phyloP scores from a whole-genome alignment of 805 yeast genomes.

The Wickerhamomyces chambardii region DNA sequence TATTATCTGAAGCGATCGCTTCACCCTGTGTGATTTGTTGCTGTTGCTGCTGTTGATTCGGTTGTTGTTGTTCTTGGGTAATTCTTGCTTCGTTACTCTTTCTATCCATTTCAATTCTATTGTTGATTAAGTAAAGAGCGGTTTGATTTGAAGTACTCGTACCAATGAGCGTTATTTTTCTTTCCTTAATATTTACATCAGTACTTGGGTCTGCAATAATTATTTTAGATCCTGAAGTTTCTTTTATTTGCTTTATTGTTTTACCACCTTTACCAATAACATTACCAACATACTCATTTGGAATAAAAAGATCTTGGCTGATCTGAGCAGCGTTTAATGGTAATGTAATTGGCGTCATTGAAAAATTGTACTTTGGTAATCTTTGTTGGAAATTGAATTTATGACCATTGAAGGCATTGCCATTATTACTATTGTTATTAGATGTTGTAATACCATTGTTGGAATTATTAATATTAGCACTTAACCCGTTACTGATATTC shows the following conservation, averaged over 20 bases:
- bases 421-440: background rate
- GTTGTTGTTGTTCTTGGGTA: conserved; percentile 8
- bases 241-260: conserved; percentile 69
- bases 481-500: no score
- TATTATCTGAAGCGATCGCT: no score
- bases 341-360: conserved; percentile 1
- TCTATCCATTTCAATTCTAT: conserved; percentile 60
- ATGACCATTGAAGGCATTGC: background rate
- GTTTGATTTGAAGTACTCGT: conserved; percentile 57
- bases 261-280: conserved; percentile 85
- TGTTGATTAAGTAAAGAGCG: conserved; percentile 65
- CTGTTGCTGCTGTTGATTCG: conserved; percentile 10
- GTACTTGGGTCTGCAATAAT: conserved; percentile 45
- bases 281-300: conserved; percentile 72
- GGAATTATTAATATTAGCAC: no score
- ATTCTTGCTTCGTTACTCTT: conserved; percentile 28
- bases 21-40: background rate
- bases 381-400: background rate
- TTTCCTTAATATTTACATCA: conserved; percentile 42
- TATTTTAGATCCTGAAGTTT: conserved; percentile 67
- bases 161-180: conserved; percentile 64
- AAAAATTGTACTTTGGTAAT: background rate
- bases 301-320: conserved; percentile 66
- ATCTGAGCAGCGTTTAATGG: conserved; percentile 23
- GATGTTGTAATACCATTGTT: background rate